Conservation (phyloP, 2,329 filamentous ascomycete genomes). For the Fusarium neocosmosporiellum region DNA sequence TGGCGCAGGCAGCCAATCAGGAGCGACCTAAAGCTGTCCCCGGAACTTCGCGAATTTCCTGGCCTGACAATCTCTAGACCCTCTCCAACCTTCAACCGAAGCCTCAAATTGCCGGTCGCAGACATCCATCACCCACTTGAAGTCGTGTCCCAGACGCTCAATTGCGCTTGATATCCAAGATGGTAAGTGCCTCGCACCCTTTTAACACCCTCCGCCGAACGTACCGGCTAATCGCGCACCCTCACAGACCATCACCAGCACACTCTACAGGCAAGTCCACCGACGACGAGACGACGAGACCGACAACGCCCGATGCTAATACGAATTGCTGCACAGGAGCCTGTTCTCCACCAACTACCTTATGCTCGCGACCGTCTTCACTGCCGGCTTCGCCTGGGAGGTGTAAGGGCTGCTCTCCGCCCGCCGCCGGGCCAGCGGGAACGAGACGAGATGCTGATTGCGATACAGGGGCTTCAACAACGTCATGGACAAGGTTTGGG, state of each 20-base stretch:
- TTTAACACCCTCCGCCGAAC: neutral
- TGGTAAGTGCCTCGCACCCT: constrained; percentile 46
- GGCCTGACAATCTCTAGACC: constrained; percentile 47
- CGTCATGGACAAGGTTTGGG: constrained; percentile 87
- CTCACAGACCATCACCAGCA: constrained; percentile 51
- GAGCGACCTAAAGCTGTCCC: constrained; percentile 43
- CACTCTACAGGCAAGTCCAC: constrained; percentile 55
- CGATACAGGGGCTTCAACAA: constrained; percentile 81
- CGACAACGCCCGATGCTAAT: constrained; percentile 40
- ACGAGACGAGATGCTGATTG: constrained; percentile 46
- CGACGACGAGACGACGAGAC: constrained; percentile 31
- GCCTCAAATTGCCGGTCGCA: constrained; percentile 41
- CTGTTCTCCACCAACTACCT: constrained; percentile 88
- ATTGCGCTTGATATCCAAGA: constrained; percentile 49
- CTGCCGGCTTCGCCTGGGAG: constrained; percentile 89
- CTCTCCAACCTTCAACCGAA: constrained; percentile 46
- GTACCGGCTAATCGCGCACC: constrained; percentile 51
- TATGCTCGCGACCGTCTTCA: constrained; percentile 90
- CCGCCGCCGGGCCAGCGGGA: constrained; percentile 30
- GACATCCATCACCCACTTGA: constrained; percentile 41
- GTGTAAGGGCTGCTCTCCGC: constrained; percentile 71
- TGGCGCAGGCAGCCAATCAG: constrained; percentile 45
- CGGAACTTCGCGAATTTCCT: constrained; percentile 51
- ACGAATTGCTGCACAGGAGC: constrained; percentile 64
- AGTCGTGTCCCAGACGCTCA: constrained; percentile 43